Evolutionary conservation across 2,329 filamentous ascomycete genomes (phyloP).

Genomic region (Colletotrichum sp.): DNA sequence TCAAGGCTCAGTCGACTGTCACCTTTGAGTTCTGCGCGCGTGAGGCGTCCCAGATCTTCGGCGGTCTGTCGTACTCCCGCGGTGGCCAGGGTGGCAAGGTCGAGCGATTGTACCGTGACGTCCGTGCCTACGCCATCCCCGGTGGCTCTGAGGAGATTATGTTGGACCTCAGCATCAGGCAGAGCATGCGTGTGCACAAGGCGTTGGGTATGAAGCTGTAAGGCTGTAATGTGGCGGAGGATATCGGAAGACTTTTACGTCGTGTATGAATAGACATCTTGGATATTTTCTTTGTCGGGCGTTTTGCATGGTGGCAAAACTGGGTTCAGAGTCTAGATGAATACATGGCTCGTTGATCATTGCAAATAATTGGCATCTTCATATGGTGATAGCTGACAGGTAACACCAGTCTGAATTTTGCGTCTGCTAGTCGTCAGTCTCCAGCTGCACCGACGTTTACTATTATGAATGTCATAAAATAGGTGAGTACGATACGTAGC

Average conservation of each 20-base stretch:
- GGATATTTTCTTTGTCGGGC: conserved; percentile 17
- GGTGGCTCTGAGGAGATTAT: conserved; percentile 98
- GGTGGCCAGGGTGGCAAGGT: conserved; percentile 96
- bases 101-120: conserved; percentile 92
- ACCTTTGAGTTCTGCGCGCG: conserved; percentile 98
- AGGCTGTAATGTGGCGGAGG: conserved; percentile 6
- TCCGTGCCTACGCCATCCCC: conserved; percentile 94
- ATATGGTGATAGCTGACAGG: not conserved
- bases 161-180: conserved; percentile 93
- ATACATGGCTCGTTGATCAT: conserved; percentile 1
- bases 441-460: too few species aligned
- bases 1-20: conserved; percentile 92
- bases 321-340: conserved; percentile 1
- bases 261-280: conserved; percentile 18
- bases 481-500: too few species aligned
- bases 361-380: not conserved
- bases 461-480: too few species aligned
- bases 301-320: conserved; percentile 19
- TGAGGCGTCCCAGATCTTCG: conserved; percentile 97
- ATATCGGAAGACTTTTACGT: not conserved
- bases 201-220: conserved; percentile 95
- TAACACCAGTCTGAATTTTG: fast-evolving
- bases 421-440: too few species aligned
- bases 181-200: conserved; percentile 87
- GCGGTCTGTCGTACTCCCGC: conserved; percentile 87